Evolutionary conservation across 2,329 filamentous ascomycete species (phyloP), one percentile per base, ranked within the genome.

Genomic region (Domatiomyces globalis): DNA sequence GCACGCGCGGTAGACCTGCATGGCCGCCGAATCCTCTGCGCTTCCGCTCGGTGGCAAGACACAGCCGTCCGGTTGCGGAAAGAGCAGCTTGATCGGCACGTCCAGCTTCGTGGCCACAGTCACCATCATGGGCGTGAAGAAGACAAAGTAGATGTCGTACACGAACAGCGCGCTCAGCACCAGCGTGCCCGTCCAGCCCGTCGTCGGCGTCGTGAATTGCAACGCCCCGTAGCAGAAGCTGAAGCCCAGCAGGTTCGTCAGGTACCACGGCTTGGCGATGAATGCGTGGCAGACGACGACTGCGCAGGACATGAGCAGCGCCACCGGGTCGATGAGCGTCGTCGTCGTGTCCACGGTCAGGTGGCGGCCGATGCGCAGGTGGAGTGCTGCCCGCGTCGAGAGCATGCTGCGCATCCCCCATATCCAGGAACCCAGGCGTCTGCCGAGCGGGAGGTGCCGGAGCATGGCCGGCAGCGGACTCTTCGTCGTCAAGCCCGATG

Each of bases 21-120:
- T 60, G 1, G 49, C 54, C 2, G 45, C 42, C 7, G 55, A 58
- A 4, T 64, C 63, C 47, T 64, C 64, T 6, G 70, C 63, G 10
- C 69, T 69, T n/a, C 71, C 67, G 5, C 66, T 66, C 2, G 72
- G 65, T 39, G 33, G 10, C 20, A 52, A 52, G 2, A 55, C 49
- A 51, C 56, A 57, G 2, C 55, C 53, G 36, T 56, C 54, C 5
- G 83, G 81, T n/a, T 77, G 76, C 1, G 85, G 82, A 56, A 95
- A 94, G 4, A 92, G 76, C 6, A 98, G 78, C 65, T 95, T 96
- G 66, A 95, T 92, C 0, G 90, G 92, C 0, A 90, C 85, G 59
- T 98, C 90, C 22, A 98, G 73, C 43, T 83, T 84, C 6, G 84
- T 94, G 10, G 90, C 92, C 7, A 98, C 73, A 2, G 72, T 73